Percentiles rank a stretch among this genome's conserved stretches.
Evolutionary conservation across 345 rosid species (phyloP).

Genomic region (Murraya paniculata): DNA sequence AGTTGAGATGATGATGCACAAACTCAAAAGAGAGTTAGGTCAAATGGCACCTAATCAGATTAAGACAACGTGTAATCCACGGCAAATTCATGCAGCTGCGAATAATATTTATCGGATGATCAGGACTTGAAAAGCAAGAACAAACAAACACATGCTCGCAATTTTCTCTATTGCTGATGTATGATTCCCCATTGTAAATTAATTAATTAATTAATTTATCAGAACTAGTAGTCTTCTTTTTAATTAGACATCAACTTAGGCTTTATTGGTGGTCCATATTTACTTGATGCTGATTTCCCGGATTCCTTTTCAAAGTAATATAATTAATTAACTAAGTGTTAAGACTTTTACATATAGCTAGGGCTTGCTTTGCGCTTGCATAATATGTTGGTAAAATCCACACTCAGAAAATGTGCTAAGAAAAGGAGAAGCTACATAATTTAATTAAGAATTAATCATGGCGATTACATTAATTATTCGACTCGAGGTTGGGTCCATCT

Average conservation of each 20-base stretch:
- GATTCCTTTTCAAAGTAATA: constrained; percentile 44
- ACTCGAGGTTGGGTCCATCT: constrained; percentile 24
- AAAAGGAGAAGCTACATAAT: constrained; percentile 7
- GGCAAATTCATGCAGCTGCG: constrained; percentile 21
- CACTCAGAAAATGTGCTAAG: constrained; percentile 10
- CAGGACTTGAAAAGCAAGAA: constrained; percentile 20
- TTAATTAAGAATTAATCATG: constrained; percentile 16
- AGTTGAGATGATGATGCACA: constrained; percentile 7
- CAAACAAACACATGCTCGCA: constrained; percentile 20
- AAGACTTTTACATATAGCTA: constrained; percentile 24
- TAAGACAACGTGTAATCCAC: constrained; percentile 35
- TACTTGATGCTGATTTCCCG: constrained; percentile 37
- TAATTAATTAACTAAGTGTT: constrained; percentile 22
- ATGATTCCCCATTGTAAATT: constrained; percentile 44
- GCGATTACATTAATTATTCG: constrained; percentile 14
- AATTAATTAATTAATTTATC: background rate
- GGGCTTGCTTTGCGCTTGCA: constrained; percentile 4
- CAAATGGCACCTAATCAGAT: constrained; percentile 34
- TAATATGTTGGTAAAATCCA: constrained; percentile 18
- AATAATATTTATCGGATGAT: constrained; percentile 14
- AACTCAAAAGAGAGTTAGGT: constrained; percentile 36
- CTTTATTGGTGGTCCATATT: constrained; percentile 47
- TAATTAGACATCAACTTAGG: constrained; percentile 14
- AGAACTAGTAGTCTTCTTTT: constrained; percentile 14
- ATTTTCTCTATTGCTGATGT: constrained; percentile 36